A percentile compares a stretch with the other conserved stretches of the same genome.
These are phyloP conservation scores for Russula sp. DNA, from an alignment of 768 basidiomycete species.

Conservation along the genomic window DNA sequence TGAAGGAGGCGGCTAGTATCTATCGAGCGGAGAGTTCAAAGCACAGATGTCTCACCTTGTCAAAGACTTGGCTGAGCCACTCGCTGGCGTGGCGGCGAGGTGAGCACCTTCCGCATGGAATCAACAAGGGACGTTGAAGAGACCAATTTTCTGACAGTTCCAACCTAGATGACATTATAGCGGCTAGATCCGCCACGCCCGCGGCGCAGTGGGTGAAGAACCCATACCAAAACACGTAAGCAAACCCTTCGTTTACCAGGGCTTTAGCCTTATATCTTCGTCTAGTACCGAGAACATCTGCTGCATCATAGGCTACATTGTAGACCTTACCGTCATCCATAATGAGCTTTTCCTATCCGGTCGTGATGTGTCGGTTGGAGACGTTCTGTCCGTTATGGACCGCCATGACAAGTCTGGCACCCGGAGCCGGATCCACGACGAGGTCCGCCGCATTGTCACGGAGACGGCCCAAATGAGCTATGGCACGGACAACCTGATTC, in stretches of 20 bases:
- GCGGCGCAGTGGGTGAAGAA: too few relatives aligned
- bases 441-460: neutral
- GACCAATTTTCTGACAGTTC: neutral
- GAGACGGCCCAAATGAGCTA: too few relatives aligned
- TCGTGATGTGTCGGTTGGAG: neutral
- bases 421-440: neutral
- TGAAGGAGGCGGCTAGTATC: too few relatives aligned
- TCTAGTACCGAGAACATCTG: too few relatives aligned
- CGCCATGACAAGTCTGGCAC: neutral
- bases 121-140: neutral
- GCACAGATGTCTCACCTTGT: conserved; percentile 3
- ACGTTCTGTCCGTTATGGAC: neutral
- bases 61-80: neutral
- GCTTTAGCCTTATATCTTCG: neutral
- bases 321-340: conserved; percentile 2
- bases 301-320: conserved; percentile 13
- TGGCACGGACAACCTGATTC: too few relatives aligned
- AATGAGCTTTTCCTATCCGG: neutral
- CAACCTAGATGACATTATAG: neutral
- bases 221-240: too few relatives aligned
- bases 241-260: neutral
- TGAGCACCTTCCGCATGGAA: too few relatives aligned
- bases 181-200: too few relatives aligned
- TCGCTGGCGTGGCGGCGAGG: neutral
- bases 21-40: neutral